Evolutionary conservation across 164 flowering plant genomes (phyloP).

Genomic region (Chimonanthus salicifolius): DNA sequence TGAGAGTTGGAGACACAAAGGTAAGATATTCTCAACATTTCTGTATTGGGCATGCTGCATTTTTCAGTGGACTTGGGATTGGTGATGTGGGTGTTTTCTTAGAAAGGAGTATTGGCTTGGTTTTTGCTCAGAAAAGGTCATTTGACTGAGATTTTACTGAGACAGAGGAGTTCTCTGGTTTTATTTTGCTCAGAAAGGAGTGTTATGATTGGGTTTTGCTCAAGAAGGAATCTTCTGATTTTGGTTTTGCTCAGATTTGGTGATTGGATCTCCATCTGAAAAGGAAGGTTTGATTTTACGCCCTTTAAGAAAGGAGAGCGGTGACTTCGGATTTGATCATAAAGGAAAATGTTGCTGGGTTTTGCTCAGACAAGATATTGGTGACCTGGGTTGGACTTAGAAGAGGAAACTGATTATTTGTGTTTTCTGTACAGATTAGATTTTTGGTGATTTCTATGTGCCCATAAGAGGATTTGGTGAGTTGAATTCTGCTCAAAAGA

Average conservation of each 20-base stretch:
- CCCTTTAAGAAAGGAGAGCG: background rate
- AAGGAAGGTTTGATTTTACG: background rate
- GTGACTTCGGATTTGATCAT: background rate
- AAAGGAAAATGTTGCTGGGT: background rate
- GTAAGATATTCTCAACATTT: too few species aligned
- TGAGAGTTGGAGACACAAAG: too few species aligned
- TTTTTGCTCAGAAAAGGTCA: background rate
- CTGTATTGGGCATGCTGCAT: too few species aligned
- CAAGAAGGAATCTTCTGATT: background rate
- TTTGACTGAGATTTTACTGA: slow-evolving; percentile 4
- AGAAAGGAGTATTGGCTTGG: background rate
- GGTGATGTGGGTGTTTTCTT: background rate
- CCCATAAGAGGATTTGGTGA: too few species aligned
- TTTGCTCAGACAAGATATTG: background rate
- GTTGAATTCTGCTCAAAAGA: background rate
- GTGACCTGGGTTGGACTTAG: background rate
- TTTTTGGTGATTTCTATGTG: background rate
- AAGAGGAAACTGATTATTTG: background rate
- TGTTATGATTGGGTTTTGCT: slow-evolving; percentile 1
- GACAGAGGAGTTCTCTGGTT: background rate
- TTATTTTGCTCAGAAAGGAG: background rate
- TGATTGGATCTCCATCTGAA: background rate
- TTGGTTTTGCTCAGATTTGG: slow-evolving; percentile 1
- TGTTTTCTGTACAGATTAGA: background rate
- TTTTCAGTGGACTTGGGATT: too few species aligned